Evolutionary conservation across 1,284 basidiomycete species (phyloP), one percentile per base, ranked within the genome.

Genomic region (Sporisorium iseilematis-ciliati): DNA sequence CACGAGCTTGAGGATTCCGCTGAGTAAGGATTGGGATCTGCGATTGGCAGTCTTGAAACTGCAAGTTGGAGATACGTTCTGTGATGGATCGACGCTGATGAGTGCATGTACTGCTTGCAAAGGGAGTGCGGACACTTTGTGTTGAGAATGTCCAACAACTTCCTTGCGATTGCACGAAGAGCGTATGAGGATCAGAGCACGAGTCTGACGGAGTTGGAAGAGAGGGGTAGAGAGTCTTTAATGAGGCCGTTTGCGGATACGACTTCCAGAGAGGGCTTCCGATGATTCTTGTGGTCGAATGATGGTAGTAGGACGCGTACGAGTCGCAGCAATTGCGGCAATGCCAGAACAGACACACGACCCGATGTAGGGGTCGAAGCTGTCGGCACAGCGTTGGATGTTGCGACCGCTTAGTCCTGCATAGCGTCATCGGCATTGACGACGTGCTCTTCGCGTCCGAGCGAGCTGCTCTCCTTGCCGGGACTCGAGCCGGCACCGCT

Each of bases 401-500:
- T 21, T 31, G 31, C 12, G 35, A 38, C n/a, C 25, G 35, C 54
- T 65, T 48, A 80, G 56, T 81, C 79, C 35, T 78, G 73, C 79
- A 81, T 81, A 23, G 59, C 58, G 31, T 81, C 79, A 26, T 78
- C 79, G 45, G 78, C 79, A 56, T 72, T 76, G 51, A 79, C 43
- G 51, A 72, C 68, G 50, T 76, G 67, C 56, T 71, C 71, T 61
- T 75, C 68, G 23, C 76, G 59, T 20, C 74, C 78, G 23, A 82
- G 77, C 43, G 66, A 65, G 64, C 73, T 76, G 60, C 57, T 71
- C 66, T 82, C 80, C 58, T 82, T 82, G 35, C 68, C 67, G 4
- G 79, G 77, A 26, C 70, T 75, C 23, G 61, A 66, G 29, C 71
- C 64, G 25, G 65, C 64, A 41, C 61, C 67, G 51, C 68, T 75